Percentiles rank a stretch among this genome's conserved stretches.
phyloP scores from a whole-genome alignment of 768 basidiomycete genomes.

The Pleurotus sapidus region DNA sequence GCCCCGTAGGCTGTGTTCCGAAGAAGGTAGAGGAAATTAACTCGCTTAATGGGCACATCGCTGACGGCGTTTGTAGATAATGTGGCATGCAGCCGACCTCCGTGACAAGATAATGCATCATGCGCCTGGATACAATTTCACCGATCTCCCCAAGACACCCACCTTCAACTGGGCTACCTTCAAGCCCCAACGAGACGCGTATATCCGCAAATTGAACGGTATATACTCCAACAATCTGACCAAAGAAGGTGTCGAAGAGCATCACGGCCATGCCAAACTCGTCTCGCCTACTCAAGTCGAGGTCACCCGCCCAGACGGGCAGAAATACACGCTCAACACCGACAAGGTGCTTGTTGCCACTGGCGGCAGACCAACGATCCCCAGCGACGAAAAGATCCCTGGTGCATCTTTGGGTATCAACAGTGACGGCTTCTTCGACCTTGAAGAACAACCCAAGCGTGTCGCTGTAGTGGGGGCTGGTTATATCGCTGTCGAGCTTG shows the following conservation, averaged over 20 bases:
- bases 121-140: slow-evolving; percentile 68
- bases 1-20: slow-evolving; percentile 82
- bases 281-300: slow-evolving; percentile 67
- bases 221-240: slow-evolving; percentile 90
- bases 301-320: slow-evolving; percentile 66
- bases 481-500: slow-evolving; percentile 97
- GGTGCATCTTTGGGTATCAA: slow-evolving; percentile 89
- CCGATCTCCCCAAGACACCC: slow-evolving; percentile 45
- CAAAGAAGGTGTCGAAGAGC: slow-evolving; percentile 85
- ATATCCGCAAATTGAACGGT: slow-evolving; percentile 84
- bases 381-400: slow-evolving; percentile 76
- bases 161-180: slow-evolving; percentile 88
- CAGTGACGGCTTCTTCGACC: slow-evolving; percentile 96
- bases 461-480: slow-evolving; percentile 96
- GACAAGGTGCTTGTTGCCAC: slow-evolving; percentile 83
- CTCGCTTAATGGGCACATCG: slow-evolving; percentile 1
- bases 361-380: slow-evolving; percentile 82
- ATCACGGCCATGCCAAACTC: slow-evolving; percentile 76
- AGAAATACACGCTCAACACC: slow-evolving; percentile 68
- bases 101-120: slow-evolving; percentile 83
- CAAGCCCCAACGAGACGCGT: slow-evolving; percentile 94
- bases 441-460: slow-evolving; percentile 86
- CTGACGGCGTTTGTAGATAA: slow-evolving; percentile 57
- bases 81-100: slow-evolving; percentile 96
- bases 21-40: slow-evolving; percentile 67